Base-by-base conservation (phyloP, 2,329 filamentous ascomycete genomes). In the Zopfia rhizophila region DNA sequence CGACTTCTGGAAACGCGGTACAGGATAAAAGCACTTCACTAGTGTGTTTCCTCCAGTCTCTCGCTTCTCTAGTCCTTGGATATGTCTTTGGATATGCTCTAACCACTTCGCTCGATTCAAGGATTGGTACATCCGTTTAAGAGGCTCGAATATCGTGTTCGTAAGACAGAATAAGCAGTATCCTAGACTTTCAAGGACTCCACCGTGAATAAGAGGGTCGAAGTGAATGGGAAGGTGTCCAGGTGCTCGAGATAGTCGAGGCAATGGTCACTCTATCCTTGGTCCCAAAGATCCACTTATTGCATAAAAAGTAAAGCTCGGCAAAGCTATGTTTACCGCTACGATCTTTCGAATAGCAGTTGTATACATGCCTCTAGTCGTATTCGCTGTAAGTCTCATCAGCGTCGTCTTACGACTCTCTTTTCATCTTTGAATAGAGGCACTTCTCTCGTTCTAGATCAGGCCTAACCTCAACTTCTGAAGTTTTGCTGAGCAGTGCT, bases 241-340 rank as follows among this genome's bases (percentile, higher is more conserved):
- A 57, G 51, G 40, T 56, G 32, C 39, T 51, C 48, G 25, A 61
- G 24, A 44, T 60, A 40, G 35, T 35, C 33, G 45, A 48, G 48
- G 46, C 45, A 61, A 40, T 60, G 40, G 32, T 43, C 25, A 23
- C 37, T 32, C 53, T 31, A 60, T 40, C 41, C 46, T 33, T 50
- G 22, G 37, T 38, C 24, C 21, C 28, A 29, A 44, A 50, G 40
- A 61, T 51, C 58, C 43, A 63, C 23, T 58, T 16, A 38, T 55
- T 46, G 37, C 38, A 63, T 16, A 45, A 18, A 39, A 61, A 61
- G 45, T 39, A 61, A 22, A 61, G 45, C 47, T 61, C 46, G 21
- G 55, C 37, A 52, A 54, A 52, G 45, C 48, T 32, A 28, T 53
- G 38, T 33, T 31, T 46, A 12, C 16, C 25, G 24, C 25, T 19